Base-by-base conservation (phyloP, 345 rosid species). In the Syzygium oleosum region DNA sequence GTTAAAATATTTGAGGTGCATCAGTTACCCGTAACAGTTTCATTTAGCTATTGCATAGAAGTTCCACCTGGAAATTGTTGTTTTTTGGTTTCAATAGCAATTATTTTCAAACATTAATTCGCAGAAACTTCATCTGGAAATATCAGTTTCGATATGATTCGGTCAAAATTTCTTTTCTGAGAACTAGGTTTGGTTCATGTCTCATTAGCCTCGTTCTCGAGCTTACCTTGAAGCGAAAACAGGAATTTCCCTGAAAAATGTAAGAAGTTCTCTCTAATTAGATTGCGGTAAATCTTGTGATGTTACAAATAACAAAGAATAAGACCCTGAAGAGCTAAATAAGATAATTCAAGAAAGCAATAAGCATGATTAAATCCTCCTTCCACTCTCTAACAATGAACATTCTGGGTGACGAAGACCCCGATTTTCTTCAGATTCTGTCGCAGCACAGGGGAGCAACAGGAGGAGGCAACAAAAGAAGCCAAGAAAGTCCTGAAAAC, bases 381-480 rank as follows among this genome's bases (percentile, higher is more conserved):
- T 19, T 5, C 43, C 8, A 34, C 80, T 73, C 25, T 31, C 87
- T n/a, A 86, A 21, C 84, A 38, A 34, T 1, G 27, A 10, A 73
- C 14, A 73, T 73, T 73, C 22, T 34, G 27, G 80, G 80, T 41
- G 80, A 73, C 3, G 46, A 73, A 73, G 80, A 19, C 8, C 12
- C 80, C 49, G 4, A 6, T 73, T 73, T 73, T 73, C 3, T 23
- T 49, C 38, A 21, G 7, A 49, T 52, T 4, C 21, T 83, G 9
- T 53, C 21, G 12, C n/a, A 16, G 46, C 54, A 78, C 11, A 2
- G 86, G 91, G 59, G 88, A 86, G 55, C 90, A 46, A 43, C 51
- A 41, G 77, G 90, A 89, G 61, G 89, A 87, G 56, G 91, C 90
- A 77, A 53, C 27, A 29, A 87, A 84, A 31, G 87, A 86, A 21